phyloP scores from a whole-genome alignment of 140 eudicot species.

The Cichorium intybus region DNA sequence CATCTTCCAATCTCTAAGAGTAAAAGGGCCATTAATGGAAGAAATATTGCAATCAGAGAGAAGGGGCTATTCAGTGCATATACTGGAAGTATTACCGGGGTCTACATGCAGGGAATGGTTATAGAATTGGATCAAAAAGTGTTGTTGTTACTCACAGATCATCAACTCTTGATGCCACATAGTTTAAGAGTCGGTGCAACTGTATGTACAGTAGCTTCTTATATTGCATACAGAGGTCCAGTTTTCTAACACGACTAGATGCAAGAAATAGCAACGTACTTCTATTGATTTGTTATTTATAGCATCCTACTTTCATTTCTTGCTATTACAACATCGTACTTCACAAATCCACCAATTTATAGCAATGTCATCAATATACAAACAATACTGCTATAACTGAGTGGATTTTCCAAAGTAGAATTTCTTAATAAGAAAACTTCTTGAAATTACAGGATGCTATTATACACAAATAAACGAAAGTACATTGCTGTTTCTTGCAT shows the following conservation, averaged over 20 bases:
- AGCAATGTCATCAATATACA: too few species aligned
- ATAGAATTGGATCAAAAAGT: slow-evolving; percentile 74
- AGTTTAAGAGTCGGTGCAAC: slow-evolving; percentile 84
- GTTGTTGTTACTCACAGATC: slow-evolving; percentile 65
- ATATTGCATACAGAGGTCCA: background rate
- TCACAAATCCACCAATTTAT: too few species aligned
- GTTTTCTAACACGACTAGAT: too few species aligned
- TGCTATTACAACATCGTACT: too few species aligned
- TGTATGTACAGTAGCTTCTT: slow-evolving; percentile 42
- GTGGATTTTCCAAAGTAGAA: too few species aligned
- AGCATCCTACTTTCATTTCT: too few species aligned
- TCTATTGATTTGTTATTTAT: too few species aligned
- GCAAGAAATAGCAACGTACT: too few species aligned
- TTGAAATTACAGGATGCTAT: too few species aligned
- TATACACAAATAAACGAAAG: too few species aligned
- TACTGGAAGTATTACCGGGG: slow-evolving; percentile 65
- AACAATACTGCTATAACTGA: too few species aligned
- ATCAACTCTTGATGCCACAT: slow-evolving; percentile 54
- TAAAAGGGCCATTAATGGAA: slow-evolving; percentile 21
- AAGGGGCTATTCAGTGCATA: slow-evolving; percentile 51
- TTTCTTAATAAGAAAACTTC: too few species aligned
- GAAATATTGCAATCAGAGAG: background rate
- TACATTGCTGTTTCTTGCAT: background rate
- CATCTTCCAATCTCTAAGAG: slow-evolving; percentile 28
- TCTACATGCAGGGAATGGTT: slow-evolving; percentile 76